Evolutionary conservation across 331 rosid genomes (phyloP).

Genomic region (Rhamnella rubrinervis): DNA sequence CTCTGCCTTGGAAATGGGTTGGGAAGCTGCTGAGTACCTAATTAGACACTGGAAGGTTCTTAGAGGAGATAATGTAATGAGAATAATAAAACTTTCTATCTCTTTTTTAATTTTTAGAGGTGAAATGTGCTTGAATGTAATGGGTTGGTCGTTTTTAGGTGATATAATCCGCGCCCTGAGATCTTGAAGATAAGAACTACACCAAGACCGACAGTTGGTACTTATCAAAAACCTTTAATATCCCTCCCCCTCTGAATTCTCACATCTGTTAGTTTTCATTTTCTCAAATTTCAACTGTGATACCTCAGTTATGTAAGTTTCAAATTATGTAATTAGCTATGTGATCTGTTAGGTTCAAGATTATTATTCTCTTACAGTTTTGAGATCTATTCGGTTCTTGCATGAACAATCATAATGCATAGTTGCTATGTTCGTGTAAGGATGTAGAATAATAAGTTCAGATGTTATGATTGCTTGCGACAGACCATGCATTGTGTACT

Average conservation of each 20-base stretch:
- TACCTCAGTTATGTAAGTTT: background rate
- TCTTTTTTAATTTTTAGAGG: background rate
- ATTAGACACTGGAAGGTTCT: constrained; percentile 82
- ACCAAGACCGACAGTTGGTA: constrained; percentile 77
- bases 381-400: background rate
- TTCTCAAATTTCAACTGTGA: background rate
- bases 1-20: constrained; percentile 52
- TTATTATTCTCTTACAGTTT: no score
- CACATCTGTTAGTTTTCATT: background rate
- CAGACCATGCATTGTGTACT: no score
- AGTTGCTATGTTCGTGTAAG: no score
- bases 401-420: background rate
- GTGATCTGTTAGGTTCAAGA: no score
- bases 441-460: no score
- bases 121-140: background rate
- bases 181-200: constrained; percentile 79
- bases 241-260: background rate
- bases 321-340: no score
- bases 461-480: no score
- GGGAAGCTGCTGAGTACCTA: constrained; percentile 95
- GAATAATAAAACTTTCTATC: background rate
- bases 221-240: constrained; percentile 16
- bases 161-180: constrained; percentile 82
- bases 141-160: constrained; percentile 40
- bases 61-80: constrained; percentile 75